Evolutionary conservation across 2,329 filamentous ascomycete species (phyloP).

Genomic region (Teratosphaeria epicoccoides): DNA sequence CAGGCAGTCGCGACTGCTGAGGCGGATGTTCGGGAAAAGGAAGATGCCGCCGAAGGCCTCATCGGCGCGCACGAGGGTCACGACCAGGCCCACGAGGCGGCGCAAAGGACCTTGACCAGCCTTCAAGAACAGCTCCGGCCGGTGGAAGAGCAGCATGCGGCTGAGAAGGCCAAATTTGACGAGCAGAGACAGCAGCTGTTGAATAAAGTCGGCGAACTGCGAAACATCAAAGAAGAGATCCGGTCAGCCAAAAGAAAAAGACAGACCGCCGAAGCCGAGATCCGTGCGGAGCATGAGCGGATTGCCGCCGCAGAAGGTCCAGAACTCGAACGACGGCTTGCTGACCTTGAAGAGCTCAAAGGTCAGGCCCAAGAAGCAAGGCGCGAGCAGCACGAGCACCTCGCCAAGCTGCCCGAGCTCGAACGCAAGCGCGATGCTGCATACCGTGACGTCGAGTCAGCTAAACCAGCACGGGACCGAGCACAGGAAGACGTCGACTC

Average conservation of each 20-base stretch:
- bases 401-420: slow-evolving; percentile 26
- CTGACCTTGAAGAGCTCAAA: slow-evolving; percentile 41
- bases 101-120: slow-evolving; percentile 26
- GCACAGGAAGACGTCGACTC: slow-evolving; percentile 24
- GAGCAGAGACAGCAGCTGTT: slow-evolving; percentile 16
- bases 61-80: slow-evolving; percentile 34
- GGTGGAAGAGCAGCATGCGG: slow-evolving; percentile 37
- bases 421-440: slow-evolving; percentile 22
- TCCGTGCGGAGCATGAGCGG: slow-evolving; percentile 47
- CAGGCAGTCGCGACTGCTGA: slow-evolving; percentile 26
- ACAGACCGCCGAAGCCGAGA: slow-evolving; percentile 33
- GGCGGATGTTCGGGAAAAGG: slow-evolving; percentile 37
- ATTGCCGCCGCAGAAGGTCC: slow-evolving; percentile 57
- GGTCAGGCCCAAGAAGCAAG: slow-evolving; percentile 37
- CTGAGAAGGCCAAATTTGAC: slow-evolving; percentile 44
- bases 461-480: slow-evolving; percentile 12
- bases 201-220: slow-evolving; percentile 44
- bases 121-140: slow-evolving; percentile 30
- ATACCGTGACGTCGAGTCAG: slow-evolving; percentile 2
- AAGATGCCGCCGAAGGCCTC: slow-evolving; percentile 33
- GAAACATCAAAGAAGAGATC: slow-evolving; percentile 51
- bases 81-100: slow-evolving; percentile 29
- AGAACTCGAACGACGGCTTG: slow-evolving; percentile 50
- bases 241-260: slow-evolving; percentile 41
- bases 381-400: slow-evolving; percentile 27